These are phyloP conservation scores for Coemansia sp. DNA, from an alignment of 192 early-diverging fungal species.

Conservation along the genomic window DNA sequence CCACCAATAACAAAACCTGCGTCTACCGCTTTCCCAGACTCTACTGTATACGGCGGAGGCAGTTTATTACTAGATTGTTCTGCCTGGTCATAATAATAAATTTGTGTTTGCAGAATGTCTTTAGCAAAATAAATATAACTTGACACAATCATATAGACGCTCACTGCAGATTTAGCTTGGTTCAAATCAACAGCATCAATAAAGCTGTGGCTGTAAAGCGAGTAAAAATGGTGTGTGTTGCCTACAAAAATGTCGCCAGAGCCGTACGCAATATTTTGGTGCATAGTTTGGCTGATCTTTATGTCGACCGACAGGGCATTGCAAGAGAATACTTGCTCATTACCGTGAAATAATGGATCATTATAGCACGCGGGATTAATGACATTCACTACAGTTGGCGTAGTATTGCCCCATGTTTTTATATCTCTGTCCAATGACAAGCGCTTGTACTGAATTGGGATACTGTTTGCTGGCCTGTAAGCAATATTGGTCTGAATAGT, in stretches of 20 bases:
- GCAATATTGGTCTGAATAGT: not conserved
- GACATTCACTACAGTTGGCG: not conserved
- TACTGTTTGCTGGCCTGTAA: not conserved
- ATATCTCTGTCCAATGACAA: not conserved
- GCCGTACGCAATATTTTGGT: conserved; percentile 9
- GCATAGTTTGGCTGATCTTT: not conserved
- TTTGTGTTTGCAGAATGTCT: not conserved
- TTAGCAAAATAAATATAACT: conserved; percentile 19
- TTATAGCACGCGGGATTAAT: not conserved
- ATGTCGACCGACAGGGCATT: not conserved
- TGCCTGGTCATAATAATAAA: not conserved
- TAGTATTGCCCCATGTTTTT: not conserved
- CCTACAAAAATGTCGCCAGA: not conserved
- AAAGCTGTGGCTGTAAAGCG: conserved; percentile 20
- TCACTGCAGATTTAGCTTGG: not conserved
- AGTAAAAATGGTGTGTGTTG: not conserved
- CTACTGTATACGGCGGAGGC: not conserved
- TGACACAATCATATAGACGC: conserved; percentile 20
- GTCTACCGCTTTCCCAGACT: not conserved
- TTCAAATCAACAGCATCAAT: conserved; percentile 1
- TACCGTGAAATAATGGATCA: not conserved
- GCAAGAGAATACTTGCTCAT: conserved; percentile 9
- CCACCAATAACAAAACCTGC: not conserved
- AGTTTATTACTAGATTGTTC: not conserved
- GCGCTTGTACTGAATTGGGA: conserved; percentile 9